phyloP scores from a whole-genome alignment of 495 filamentous ascomycete genomes.

The Clavariopsis aquatica region DNA sequence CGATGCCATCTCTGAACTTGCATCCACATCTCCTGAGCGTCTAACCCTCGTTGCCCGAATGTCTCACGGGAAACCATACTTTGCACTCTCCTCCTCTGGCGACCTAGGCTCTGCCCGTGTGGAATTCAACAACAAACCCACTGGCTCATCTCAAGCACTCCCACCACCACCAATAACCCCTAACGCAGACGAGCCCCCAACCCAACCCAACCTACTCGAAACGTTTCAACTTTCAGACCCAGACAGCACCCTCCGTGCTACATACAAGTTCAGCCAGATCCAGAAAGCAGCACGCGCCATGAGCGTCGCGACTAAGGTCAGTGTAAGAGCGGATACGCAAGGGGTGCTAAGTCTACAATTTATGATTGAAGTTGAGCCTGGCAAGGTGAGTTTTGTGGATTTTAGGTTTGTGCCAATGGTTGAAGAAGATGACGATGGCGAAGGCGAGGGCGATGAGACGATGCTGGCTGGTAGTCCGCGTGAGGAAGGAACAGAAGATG shows the following conservation, averaged over 20 bases:
- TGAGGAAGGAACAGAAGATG: slow-evolving; percentile 17
- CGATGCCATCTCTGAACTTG: slow-evolving; percentile 80
- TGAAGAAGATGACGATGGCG: slow-evolving; percentile 58
- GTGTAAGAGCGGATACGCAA: slow-evolving; percentile 79
- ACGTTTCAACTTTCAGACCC: slow-evolving; percentile 64
- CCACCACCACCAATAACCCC: background rate
- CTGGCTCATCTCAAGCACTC: background rate
- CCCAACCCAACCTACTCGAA: slow-evolving; percentile 68
- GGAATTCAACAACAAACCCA: slow-evolving; percentile 69
- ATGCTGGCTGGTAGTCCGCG: slow-evolving; percentile 18
- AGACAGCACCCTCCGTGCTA: slow-evolving; percentile 54
- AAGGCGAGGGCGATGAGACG: slow-evolving; percentile 36
- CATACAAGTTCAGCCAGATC: slow-evolving; percentile 82
- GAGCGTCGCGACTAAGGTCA: slow-evolving; percentile 88
- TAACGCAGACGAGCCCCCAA: background rate
- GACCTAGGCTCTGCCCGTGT: slow-evolving; percentile 77
- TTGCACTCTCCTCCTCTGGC: slow-evolving; percentile 72
- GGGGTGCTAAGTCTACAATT: slow-evolving; percentile 95
- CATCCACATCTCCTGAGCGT: slow-evolving; percentile 65
- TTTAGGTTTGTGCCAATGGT: slow-evolving; percentile 74
- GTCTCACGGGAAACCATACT: slow-evolving; percentile 64
- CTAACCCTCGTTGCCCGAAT: slow-evolving; percentile 60
- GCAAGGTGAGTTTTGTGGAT: slow-evolving; percentile 68
- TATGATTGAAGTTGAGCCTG: slow-evolving; percentile 80
- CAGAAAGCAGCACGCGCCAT: slow-evolving; percentile 83